Percentiles rank a stretch among this genome's conserved stretches.
phyloP scores from a whole-genome alignment of 495 filamentous ascomycete genomes.

The Penicillium macrosclerotiorum region DNA sequence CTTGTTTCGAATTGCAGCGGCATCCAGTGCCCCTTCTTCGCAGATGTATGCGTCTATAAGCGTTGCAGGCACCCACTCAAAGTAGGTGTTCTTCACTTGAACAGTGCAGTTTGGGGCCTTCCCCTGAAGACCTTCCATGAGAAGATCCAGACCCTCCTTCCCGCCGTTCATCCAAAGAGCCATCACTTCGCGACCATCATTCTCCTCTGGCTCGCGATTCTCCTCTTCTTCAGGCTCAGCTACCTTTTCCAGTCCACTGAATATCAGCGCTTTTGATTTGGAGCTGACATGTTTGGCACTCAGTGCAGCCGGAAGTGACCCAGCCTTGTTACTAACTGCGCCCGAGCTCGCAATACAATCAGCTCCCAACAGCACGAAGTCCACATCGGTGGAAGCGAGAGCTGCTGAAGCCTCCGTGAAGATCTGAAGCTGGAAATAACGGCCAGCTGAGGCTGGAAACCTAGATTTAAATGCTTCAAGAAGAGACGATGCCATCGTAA shows the following conservation, averaged over 20 bases:
- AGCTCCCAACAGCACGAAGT: constrained; percentile 60
- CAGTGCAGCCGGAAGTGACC: constrained; percentile 56
- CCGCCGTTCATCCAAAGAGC: constrained; percentile 39
- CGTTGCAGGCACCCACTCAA: constrained; percentile 60
- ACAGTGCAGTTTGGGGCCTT: constrained; percentile 20
- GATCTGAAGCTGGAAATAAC: constrained; percentile 41
- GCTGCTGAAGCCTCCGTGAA: constrained; percentile 62
- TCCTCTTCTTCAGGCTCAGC: constrained; percentile 40
- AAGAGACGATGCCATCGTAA: constrained; percentile 50
- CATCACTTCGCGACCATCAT: constrained; percentile 45
- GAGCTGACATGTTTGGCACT: constrained; percentile 45
- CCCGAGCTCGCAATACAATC: constrained; percentile 53
- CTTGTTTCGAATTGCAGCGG: constrained; percentile 27
- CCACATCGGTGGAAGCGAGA: constrained; percentile 42
- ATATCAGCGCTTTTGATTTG: constrained; percentile 45
- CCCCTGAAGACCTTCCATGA: constrained; percentile 14
- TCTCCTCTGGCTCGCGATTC: constrained; percentile 42
- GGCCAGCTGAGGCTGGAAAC: constrained; percentile 10
- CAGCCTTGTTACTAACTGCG: constrained; percentile 66
- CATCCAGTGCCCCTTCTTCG: constrained; percentile 44
- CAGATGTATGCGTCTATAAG: constrained; percentile 57
- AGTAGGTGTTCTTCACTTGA: constrained; percentile 56
- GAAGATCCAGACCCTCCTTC: constrained; percentile 20
- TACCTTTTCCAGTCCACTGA: constrained; percentile 62
- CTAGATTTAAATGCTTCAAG: constrained; percentile 29